Evolutionary conservation across 78 protist species (phyloP), one percentile per base, ranked within the genome.

Genomic region (Parvularia atlantis): DNA sequence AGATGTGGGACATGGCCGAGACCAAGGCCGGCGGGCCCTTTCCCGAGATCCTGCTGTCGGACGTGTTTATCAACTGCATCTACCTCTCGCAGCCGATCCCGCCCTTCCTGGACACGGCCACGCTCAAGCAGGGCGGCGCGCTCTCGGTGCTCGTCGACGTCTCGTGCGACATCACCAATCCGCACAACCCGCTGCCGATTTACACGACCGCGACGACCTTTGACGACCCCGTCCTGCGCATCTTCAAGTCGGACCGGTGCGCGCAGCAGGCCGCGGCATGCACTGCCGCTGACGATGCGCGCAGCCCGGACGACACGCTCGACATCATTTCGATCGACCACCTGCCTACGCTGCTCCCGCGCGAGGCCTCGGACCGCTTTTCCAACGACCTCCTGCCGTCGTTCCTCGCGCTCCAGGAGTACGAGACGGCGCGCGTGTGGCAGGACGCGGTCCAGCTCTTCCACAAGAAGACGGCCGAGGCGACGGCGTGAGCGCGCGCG

Each of bases 21-120:
- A 88, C 92, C 40, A 52, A 54, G 59, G 64, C 7, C n/a, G 92
- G 92, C 41, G 92, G 92, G 0, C 92, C 92, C 9, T 88, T 88
- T 81, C 50, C 57, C 19, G 76, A 66, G 39, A n/a, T 84, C 33
- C 33, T 81, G 6, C 84, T 75, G 6, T 26, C 2, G 39, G 89
- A 88, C 71, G 63, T 88, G 11, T 36, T 88, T 7, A 82, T 88
- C 73, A 88, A 88, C 70, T 77, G 84, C 74, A 88, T 88, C 53
- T 88, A 88, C 77, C 82, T 88, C 40, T 35, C 80, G 11, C 0
- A 16, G 41, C 59, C 73, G 58, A 71, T 78, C 68, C 78, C 89
- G 20, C 84, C 92, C 44, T 88, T 88, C 72, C 20, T 84, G 65
- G 76, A 71, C 54, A 13, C 0, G 2, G 87, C 70, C 30, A 67